Evolutionary conservation across 75 land plant genomes (phyloP), one percentile per base, ranked within the genome.

Genomic region (Chamaecyparis obtusa): DNA sequence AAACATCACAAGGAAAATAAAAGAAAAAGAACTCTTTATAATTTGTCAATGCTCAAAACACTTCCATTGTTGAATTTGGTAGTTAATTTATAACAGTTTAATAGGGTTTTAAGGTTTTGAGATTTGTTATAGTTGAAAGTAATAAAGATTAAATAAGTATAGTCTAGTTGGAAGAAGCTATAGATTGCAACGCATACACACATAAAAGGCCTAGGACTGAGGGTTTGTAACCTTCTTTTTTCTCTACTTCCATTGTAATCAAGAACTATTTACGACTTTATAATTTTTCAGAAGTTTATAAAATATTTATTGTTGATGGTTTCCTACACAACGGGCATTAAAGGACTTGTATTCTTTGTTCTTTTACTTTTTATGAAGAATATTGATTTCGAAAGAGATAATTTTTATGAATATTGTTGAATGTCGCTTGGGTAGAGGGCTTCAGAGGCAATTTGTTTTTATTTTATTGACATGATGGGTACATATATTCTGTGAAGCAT

Each of bases 71-170:
- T n/a, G n/a, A n/a, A n/a, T n/a, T n/a, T n/a, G n/a, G n/a, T n/a
- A n/a, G n/a, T n/a, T n/a, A n/a, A n/a, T n/a, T n/a, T n/a, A n/a
- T n/a, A n/a, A n/a, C n/a, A n/a, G n/a, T n/a, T n/a, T n/a, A n/a
- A n/a, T n/a, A n/a, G n/a, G n/a, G n/a, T n/a, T n/a, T n/a, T n/a
- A n/a, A n/a, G n/a, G n/a, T n/a, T n/a, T n/a, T n/a, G n/a, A n/a
- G n/a, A n/a, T n/a, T n/a, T n/a, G n/a, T n/a, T n/a, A n/a, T n/a
- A n/a, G n/a, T 1, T 49, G 85, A 84, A 51, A 80, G 88, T 46
- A 54, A 94, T 98, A 97, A 96, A 90, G 94, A 97, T 98, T 30
- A 99, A 98, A 90, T 99, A 98, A 87, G 99, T 98, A 19, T 99
- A 98, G 83, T 98, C 99, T 7, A 98, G 99, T 1, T 90, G 97